Evolutionary conservation across 108 stramenopile species (phyloP).

Genomic region (Skeletonema costatum): DNA sequence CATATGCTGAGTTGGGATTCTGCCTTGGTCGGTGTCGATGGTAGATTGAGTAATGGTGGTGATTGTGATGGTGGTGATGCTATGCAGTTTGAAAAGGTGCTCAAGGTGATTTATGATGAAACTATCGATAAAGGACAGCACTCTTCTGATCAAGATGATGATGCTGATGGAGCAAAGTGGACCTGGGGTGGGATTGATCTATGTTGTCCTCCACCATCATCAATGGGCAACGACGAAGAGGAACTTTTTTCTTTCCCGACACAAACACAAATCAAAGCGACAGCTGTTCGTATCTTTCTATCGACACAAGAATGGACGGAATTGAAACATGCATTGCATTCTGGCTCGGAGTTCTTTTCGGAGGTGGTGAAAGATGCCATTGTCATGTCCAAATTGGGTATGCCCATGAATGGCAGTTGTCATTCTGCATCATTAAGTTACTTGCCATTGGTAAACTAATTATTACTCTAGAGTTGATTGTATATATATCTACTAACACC

Average conservation of each 20-base stretch:
- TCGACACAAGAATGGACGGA: slow-evolving; percentile 33
- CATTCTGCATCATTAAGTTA: slow-evolving; percentile 27
- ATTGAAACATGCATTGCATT: slow-evolving; percentile 23
- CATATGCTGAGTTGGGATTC: slow-evolving; percentile 79
- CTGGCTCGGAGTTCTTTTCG: slow-evolving; percentile 35
- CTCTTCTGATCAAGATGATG: slow-evolving; percentile 11
- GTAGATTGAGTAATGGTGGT: neutral
- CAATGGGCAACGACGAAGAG: neutral
- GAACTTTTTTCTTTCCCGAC: neutral
- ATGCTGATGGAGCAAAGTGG: slow-evolving; percentile 40
- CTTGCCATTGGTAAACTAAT: slow-evolving; percentile 16
- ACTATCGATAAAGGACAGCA: neutral
- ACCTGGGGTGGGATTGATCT: slow-evolving; percentile 76
- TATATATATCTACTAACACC: slow-evolving; percentile 4
- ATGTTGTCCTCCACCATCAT: slow-evolving; percentile 58
- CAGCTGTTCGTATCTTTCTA: slow-evolving; percentile 42
- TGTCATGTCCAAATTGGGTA: slow-evolving; percentile 37
- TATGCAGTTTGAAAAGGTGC: slow-evolving; percentile 33
- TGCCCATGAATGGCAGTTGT: neutral
- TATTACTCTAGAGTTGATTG: neutral
- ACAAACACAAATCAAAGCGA: slow-evolving; percentile 17
- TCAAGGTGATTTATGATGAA: slow-evolving; percentile 55
- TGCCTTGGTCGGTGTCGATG: slow-evolving; percentile 34
- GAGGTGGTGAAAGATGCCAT: slow-evolving; percentile 29
- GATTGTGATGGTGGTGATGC: neutral